Conservation (phyloP, 441 rosid species). For the Bruguiera hainesii region DNA sequence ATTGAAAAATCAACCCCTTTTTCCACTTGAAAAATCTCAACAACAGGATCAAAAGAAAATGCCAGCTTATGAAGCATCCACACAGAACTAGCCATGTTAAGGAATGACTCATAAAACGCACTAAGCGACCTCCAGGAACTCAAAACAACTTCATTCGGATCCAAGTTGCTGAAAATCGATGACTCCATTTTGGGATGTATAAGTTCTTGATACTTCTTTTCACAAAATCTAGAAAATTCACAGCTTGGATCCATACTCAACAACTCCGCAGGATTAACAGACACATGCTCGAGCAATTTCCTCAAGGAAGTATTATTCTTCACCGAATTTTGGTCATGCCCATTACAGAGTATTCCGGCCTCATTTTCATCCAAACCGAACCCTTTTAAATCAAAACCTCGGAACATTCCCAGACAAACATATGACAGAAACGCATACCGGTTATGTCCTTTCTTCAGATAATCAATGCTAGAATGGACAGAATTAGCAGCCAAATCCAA, state of each 20-base stretch:
- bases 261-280: constrained; percentile 44
- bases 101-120: constrained; percentile 47
- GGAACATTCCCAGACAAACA: constrained; percentile 74
- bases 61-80: constrained; percentile 90
- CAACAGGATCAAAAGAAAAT: constrained; percentile 63
- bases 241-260: constrained; percentile 48
- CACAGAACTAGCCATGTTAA: constrained; percentile 73
- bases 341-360: constrained; percentile 33
- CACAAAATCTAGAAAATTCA: constrained; percentile 61
- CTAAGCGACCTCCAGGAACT: constrained; percentile 60
- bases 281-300: constrained; percentile 61
- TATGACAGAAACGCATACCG: constrained; percentile 72
- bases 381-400: constrained; percentile 52
- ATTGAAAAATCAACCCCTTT: constrained; percentile 67
- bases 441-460: constrained; percentile 52
- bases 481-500: constrained; percentile 72
- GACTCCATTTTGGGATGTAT: constrained; percentile 79
- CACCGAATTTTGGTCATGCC: constrained; percentile 27
- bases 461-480: constrained; percentile 51
- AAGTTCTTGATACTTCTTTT: constrained; percentile 64
- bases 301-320: constrained; percentile 34
- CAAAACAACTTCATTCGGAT: constrained; percentile 45
- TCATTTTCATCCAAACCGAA: constrained; percentile 40
- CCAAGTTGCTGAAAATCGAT: constrained; percentile 58
- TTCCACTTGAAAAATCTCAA: constrained; percentile 59